Evolutionary conservation across 129 eudicot species (phyloP).

Genomic region (Arctium lappa): DNA sequence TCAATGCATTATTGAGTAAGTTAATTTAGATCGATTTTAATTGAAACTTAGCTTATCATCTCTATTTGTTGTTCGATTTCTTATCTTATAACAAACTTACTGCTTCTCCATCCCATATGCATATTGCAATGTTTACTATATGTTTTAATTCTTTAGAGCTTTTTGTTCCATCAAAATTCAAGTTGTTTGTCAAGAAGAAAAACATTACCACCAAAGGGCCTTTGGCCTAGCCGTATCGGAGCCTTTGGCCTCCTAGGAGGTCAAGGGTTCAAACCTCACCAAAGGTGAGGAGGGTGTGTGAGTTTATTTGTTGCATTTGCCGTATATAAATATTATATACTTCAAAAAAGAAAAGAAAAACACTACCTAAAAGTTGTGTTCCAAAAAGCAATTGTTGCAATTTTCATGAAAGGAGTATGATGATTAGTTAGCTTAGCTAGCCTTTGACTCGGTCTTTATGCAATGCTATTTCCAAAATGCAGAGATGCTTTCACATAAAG

Average conservation of each 20-base stretch:
- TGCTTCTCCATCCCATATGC: background rate
- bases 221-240: too few relatives aligned
- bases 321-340: too few relatives aligned
- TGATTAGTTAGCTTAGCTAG: background rate
- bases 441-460: background rate
- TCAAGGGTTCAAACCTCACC: too few relatives aligned
- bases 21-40: slow-evolving; percentile 12
- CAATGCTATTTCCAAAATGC: slow-evolving; percentile 5
- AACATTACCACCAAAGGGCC: background rate
- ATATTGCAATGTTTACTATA: background rate
- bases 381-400: background rate
- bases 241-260: too few relatives aligned
- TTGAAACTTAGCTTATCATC: background rate
- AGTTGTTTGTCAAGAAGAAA: background rate
- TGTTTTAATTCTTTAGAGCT: background rate
- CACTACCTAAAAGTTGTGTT: background rate
- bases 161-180: background rate
- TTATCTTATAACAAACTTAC: background rate
- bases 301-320: too few relatives aligned
- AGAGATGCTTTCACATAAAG: slow-evolving; percentile 84
- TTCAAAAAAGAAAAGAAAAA: too few relatives aligned
- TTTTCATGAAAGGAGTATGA: background rate
- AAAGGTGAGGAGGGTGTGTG: too few relatives aligned
- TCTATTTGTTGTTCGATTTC: background rate
- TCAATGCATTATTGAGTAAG: slow-evolving; percentile 92